Evolutionary conservation across 2,329 filamentous ascomycete species (phyloP).

Genomic region (Ilyonectria destructans): DNA sequence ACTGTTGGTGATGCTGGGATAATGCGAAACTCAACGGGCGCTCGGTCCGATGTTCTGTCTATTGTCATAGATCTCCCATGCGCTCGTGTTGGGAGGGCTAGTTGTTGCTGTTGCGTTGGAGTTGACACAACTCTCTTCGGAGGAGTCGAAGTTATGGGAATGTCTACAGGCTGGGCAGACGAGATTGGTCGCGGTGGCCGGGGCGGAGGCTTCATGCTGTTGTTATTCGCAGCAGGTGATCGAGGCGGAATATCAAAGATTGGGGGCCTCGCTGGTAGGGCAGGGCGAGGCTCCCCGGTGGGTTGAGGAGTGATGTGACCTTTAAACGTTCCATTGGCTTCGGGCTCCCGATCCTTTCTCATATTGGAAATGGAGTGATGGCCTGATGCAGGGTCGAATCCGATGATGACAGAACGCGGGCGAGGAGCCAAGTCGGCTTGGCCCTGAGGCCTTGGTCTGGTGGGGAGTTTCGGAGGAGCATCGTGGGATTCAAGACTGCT

Average conservation of each 20-base stretch:
- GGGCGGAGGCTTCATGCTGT: constrained; percentile 55
- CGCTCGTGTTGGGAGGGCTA: constrained; percentile 50
- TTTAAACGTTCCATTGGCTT: constrained; percentile 58
- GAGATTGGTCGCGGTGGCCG: constrained; percentile 61
- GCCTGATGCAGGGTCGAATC: constrained; percentile 68
- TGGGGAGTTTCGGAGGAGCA: constrained; percentile 66
- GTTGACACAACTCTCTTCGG: constrained; percentile 53
- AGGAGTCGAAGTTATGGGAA: constrained; percentile 43
- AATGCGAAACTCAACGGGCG: constrained; percentile 43
- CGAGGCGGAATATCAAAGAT: constrained; percentile 47
- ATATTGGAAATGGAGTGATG: constrained; percentile 65
- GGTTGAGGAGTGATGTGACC: constrained; percentile 58
- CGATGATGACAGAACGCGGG: constrained; percentile 41
- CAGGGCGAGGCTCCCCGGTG: constrained; percentile 63
- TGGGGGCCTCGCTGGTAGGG: constrained; percentile 66
- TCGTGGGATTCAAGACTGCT: constrained; percentile 76
- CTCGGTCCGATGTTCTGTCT: constrained; percentile 55
- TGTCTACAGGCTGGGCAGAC: constrained; percentile 40
- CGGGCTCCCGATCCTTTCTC: constrained; percentile 63
- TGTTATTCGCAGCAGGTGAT: constrained; percentile 35
- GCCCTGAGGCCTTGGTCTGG: constrained; percentile 64
- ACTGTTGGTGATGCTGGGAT: constrained; percentile 42
- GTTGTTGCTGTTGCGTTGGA: constrained; percentile 51
- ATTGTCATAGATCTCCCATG: constrained; percentile 54
- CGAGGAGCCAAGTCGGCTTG: constrained; percentile 44